These are phyloP conservation scores for Boletus sp. DNA, from an alignment of 1,284 basidiomycete genomes.

Conservation along the genomic window DNA sequence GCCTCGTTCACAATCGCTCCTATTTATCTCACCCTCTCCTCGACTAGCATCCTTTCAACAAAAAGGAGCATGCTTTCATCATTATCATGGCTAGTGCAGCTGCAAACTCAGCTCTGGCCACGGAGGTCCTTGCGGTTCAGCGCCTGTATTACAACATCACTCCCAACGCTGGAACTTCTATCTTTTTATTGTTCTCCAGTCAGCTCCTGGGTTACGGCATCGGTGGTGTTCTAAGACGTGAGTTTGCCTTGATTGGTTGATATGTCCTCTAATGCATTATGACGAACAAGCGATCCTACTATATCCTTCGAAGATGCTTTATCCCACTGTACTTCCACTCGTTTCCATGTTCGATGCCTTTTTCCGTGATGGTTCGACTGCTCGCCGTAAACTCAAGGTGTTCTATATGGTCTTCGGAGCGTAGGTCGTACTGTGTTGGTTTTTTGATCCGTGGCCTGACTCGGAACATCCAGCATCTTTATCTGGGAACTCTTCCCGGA, in stretches of 20 bases:
- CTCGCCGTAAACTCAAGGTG: constrained; percentile 42
- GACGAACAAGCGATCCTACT: constrained; percentile 42
- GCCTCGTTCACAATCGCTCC: constrained; percentile 16
- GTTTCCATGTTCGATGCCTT: constrained; percentile 56
- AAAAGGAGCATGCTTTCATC: constrained; percentile 57
- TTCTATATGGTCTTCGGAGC: constrained; percentile 49
- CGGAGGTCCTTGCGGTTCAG: constrained; percentile 63
- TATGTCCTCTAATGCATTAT: constrained; percentile 16
- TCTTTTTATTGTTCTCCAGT: constrained; percentile 56
- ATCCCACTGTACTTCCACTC: constrained; percentile 50
- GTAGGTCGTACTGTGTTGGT: constrained; percentile 20
- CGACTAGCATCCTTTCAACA: constrained; percentile 40
- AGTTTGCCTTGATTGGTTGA: constrained; percentile 21
- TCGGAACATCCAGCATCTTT: constrained; percentile 36
- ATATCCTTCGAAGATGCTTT: constrained; percentile 66
- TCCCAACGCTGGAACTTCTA: constrained; percentile 49
- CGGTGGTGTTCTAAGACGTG: constrained; percentile 54
- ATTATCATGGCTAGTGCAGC: constrained; percentile 69
- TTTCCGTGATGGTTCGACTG: constrained; percentile 45
- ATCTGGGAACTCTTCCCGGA: constrained; percentile 51
- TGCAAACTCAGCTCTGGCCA: constrained; percentile 59
- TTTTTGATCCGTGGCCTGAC: neutral
- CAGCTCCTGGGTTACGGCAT: constrained; percentile 60
- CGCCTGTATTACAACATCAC: constrained; percentile 52
- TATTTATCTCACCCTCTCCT: constrained; percentile 7